phyloP scores from a whole-genome alignment of 202 grass and related monocot genomes.

The Setaria viridis region DNA sequence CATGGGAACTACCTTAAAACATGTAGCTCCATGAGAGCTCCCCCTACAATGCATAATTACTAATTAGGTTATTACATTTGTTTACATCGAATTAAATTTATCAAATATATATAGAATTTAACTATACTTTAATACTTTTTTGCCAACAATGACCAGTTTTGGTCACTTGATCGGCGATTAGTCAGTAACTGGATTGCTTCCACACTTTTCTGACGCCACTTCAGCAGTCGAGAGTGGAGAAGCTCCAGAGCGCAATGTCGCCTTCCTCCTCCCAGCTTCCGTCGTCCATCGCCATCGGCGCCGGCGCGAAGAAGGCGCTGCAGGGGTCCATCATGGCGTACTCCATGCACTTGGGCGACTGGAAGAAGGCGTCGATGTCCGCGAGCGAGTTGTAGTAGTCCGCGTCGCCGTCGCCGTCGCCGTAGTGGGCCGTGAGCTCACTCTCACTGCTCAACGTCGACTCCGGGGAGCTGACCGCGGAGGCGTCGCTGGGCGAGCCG shows the following conservation, averaged over 20 bases:
- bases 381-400: slow-evolving; percentile 57
- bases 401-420: background rate
- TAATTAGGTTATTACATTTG: slow-evolving; percentile 42
- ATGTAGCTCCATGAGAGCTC: slow-evolving; percentile 66
- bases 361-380: slow-evolving; percentile 88
- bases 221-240: slow-evolving; percentile 54
- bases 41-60: slow-evolving; percentile 23
- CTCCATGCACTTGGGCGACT: slow-evolving; percentile 98
- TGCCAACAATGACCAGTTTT: slow-evolving; percentile 9
- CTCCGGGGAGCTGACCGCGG: slow-evolving; percentile 49
- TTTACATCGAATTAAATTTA: slow-evolving; percentile 37
- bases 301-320: slow-evolving; percentile 68
- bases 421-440: background rate
- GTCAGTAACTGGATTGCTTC: slow-evolving; percentile 34
- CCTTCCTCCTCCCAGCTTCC: slow-evolving; percentile 62
- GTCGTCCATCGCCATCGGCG: slow-evolving; percentile 41
- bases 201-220: background rate
- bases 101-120: slow-evolving; percentile 27
- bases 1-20: slow-evolving; percentile 76
- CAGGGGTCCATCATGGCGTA: slow-evolving; percentile 80
- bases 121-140: slow-evolving; percentile 35
- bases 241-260: slow-evolving; percentile 89
- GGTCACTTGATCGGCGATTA: slow-evolving; percentile 27
- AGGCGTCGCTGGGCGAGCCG: slow-evolving; percentile 30
- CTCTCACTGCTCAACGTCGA: slow-evolving; percentile 12